Base-by-base conservation (phyloP, 352 stramenopile species). In the Blastocystis sp. region DNA sequence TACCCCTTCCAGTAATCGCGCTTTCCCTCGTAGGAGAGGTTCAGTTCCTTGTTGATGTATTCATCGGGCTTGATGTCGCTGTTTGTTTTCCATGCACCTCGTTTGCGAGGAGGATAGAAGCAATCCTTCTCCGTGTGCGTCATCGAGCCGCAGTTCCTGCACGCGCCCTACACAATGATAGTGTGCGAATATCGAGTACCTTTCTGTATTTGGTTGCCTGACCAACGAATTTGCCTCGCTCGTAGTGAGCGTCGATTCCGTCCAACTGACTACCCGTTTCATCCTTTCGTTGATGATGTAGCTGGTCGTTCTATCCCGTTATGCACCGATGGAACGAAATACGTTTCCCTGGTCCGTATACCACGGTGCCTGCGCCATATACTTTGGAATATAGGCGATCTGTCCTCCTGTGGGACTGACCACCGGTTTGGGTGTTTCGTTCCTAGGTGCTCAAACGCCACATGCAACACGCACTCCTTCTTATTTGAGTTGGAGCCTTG, bases 301-400 rank as follows among this genome's bases (percentile, higher is more conserved):
- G 48, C 19, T 79, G 40, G 28, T 88, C 78, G 19, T 88, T 74
- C 78, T 88, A 88, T 14, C 14, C 10, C 59, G 68, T 43, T 34
- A 54, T 63, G 17, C 4, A 11, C 21, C 42, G 14, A 45, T 68
- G 3, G n/a, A 24, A 4, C 63, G 45, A 61, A 45, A 94, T 66
- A 92, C 94, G 89, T 97, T 92, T 74, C 92, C 78, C 94, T 96
- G 65, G 98, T 91, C 57, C 48, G 89, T 21, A 91, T 99, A 99
- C 97, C 97, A 99, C 70, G 97, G 97, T 89, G 95, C 93, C 91
- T 98, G 98, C 65, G 94, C 98, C 90, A 99, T 98, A 92, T 98
- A 99, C 91, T 99, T 95, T 62, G 97, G 97, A 91, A 99, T 99
- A 93, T 99, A 96, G 60, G 96, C 96, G 91, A 99, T 99, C 34